Percentiles rank a stretch among this genome's conserved stretches.
Evolutionary conservation across 2,329 filamentous ascomycete genomes (phyloP).

Genomic region (Pestalotiopsis fici): DNA sequence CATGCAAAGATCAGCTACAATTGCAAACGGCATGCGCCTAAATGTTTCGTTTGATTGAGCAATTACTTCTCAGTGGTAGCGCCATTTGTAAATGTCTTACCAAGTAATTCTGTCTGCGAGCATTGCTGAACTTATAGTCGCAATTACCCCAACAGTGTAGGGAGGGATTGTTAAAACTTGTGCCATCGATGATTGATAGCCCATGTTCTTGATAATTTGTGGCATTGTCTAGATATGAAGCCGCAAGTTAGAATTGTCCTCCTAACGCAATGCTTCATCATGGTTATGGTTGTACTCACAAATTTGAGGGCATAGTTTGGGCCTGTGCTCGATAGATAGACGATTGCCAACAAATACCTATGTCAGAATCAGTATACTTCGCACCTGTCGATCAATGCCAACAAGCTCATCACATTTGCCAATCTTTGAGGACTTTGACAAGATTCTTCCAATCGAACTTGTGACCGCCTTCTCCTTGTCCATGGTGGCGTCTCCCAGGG

Average conservation of each 20-base stretch:
- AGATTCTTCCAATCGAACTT: background rate
- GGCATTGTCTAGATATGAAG: background rate
- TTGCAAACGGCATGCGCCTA: background rate
- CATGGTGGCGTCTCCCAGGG: background rate
- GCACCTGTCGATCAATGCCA: fast-evolving
- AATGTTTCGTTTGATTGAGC: background rate
- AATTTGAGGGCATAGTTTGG: conserved; percentile 3
- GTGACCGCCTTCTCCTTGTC: background rate
- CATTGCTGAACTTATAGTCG: background rate
- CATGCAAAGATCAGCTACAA: conserved; percentile 1
- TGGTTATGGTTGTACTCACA: background rate
- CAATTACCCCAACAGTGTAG: background rate
- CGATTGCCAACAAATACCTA: background rate
- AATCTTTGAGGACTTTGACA: background rate
- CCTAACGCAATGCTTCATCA: background rate
- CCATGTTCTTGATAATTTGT: conserved; percentile 6
- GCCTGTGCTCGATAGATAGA: background rate
- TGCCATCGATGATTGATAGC: conserved; percentile 1
- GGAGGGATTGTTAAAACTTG: background rate
- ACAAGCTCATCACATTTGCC: background rate
- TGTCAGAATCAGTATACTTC: background rate
- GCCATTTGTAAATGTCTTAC: background rate
- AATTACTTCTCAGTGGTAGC: background rate
- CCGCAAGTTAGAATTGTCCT: background rate
- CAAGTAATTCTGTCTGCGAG: background rate